Evolutionary conservation across 495 filamentous ascomycete species (phyloP).

Genomic region (Lasiosphaeria miniovina): DNA sequence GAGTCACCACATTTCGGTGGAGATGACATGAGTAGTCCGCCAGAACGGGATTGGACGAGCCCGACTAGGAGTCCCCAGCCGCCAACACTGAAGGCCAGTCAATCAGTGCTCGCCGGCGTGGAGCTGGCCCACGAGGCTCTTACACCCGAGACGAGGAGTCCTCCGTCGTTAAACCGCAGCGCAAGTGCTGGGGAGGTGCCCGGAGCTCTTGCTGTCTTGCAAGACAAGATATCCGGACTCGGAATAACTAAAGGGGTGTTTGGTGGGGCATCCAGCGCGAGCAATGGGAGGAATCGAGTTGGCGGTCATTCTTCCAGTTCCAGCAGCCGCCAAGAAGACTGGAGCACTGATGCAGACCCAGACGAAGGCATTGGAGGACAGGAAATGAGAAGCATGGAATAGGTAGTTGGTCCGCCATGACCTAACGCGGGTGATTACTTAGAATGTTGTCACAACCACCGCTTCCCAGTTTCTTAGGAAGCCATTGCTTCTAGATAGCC

Average conservation of each 20-base stretch:
- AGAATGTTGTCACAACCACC: not conserved
- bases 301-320: constrained; percentile 8
- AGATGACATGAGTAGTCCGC: constrained; percentile 15
- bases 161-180: constrained; percentile 38
- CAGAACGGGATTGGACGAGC: constrained; percentile 20
- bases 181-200: constrained; percentile 40
- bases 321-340: not conserved
- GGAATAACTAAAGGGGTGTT: constrained; percentile 38
- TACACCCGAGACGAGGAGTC: constrained; percentile 32
- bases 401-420: not conserved
- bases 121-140: constrained; percentile 40
- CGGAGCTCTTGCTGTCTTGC: constrained; percentile 38
- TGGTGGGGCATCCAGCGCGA: constrained; percentile 15
- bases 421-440: not conserved
- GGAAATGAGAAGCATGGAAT: constrained; percentile 35
- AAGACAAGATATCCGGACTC: constrained; percentile 47
- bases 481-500: too few species aligned
- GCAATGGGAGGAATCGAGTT: constrained; percentile 12
- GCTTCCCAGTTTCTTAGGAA: not conserved
- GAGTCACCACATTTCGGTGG: constrained; percentile 2
- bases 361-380: constrained; percentile 20
- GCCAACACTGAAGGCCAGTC: constrained; percentile 32
- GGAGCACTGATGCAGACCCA: constrained; percentile 1
- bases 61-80: constrained; percentile 33
- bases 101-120: constrained; percentile 42